Evolutionary conservation across 2,329 filamentous ascomycete genomes (phyloP), one percentile per base, ranked within the genome.

Genomic region (Monosporascus sp.): DNA sequence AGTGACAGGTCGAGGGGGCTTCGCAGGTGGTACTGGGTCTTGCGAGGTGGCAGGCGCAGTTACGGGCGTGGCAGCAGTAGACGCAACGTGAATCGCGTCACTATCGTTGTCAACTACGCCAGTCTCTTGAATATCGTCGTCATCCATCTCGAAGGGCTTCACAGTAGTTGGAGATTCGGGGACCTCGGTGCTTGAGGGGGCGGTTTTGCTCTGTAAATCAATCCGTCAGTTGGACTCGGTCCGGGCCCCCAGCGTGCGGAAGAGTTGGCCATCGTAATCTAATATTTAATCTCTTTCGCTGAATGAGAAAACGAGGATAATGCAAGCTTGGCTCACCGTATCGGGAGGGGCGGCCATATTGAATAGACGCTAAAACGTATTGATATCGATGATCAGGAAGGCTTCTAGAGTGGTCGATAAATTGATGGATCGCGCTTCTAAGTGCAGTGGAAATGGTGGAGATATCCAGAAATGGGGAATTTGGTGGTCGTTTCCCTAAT

Each of bases 1-100:
- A 59, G 84, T 89, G 65, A 90, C 66, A 47, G 93, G 93, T 55
- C 92, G 85, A 37, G 91, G 91, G 35, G 92, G 92, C 75, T 97
- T 95, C 41, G 88, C 80, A 14, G 91, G 91, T 24, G 86, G 72
- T 20, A 63, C 65, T 48, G 76, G 71, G 22, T 71, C 69, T 35
- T 68, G 59, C 5, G 59, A 59, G 17, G 74, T 60, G 14, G 71
- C 66, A 35, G 74, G 65, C 43, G 73, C 47, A 60, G 72, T 50
- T 68, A 69, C 57, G 65, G 73, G 7, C 68, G 68, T 17, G 7
- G 58, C 35, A 7, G 59, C 20, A 14, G 62, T 57, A 37, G 68
- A 52, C 54, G 59, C 48, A 53, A 51, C 49, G 60, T 65, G 52
- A 62, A 64, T 19, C 16, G 38, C 7, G 38, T 5, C 48, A 62